Conservation (phyloP, 2,329 filamentous ascomycete genomes). For the Aplosporella prunicola region DNA sequence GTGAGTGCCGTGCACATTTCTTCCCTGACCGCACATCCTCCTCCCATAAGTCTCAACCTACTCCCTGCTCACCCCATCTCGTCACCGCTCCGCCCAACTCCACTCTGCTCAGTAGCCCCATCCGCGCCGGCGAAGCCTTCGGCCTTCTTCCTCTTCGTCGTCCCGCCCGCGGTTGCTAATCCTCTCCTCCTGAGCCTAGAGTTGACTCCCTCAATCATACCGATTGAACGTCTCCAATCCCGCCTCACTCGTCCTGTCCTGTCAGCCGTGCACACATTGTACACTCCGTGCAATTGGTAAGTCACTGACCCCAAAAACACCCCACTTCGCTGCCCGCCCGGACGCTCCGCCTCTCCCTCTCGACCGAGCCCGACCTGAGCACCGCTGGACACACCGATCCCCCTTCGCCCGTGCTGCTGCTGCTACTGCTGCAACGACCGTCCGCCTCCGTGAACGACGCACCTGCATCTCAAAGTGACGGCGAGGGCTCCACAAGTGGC, state of each 20-base stretch:
- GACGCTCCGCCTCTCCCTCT: not conserved
- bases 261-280: conserved; percentile 8
- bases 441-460: too few species aligned
- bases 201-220: conserved; percentile 8
- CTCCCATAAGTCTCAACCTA: conserved; percentile 10
- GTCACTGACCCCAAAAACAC: too few species aligned
- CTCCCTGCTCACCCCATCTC: conserved; percentile 1
- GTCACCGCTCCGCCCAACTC: not conserved
- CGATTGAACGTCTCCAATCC: conserved; percentile 8
- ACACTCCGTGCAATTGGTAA: conserved; percentile 10
- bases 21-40: conserved; percentile 10
- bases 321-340: too few species aligned
- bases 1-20: conserved; percentile 11
- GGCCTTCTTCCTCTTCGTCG: not conserved
- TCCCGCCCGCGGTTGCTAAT: not conserved
- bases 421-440: too few species aligned
- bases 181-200: conserved; percentile 3
- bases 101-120: conserved; percentile 3
- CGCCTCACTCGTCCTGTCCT: conserved; percentile 10
- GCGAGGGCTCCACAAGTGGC: too few species aligned
- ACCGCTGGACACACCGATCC: not conserved
- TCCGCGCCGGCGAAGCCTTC: not conserved
- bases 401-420: too few species aligned
- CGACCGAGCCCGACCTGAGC: not conserved
- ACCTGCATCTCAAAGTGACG: too few species aligned